Percentiles rank a stretch among this genome's conserved stretches.
Conservation (phyloP, 129 eudicot species). For the Cynara cardunculus region DNA sequence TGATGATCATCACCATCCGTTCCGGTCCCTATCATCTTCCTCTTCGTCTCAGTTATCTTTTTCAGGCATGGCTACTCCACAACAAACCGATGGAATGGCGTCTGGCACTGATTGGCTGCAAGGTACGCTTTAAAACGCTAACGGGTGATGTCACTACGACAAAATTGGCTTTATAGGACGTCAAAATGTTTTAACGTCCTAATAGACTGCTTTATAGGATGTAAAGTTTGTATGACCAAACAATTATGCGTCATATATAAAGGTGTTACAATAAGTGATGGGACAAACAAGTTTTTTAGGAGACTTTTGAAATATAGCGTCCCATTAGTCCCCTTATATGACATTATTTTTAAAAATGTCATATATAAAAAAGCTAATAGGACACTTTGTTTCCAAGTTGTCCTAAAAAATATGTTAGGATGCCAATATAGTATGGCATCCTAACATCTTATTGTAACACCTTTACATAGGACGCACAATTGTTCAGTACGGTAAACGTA, state of each 20-base stretch:
- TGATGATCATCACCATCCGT: conserved; percentile 35
- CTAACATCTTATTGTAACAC: neutral
- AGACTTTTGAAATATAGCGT: neutral
- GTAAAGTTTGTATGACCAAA: no score
- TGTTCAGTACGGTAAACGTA: neutral
- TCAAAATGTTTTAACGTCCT: neutral
- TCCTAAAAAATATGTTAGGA: neutral
- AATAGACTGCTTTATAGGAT: neutral
- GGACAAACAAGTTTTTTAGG: neutral
- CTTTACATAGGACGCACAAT: neutral
- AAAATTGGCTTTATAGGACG: neutral
- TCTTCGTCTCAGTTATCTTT: conserved; percentile 66
- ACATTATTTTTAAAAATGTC: no score
- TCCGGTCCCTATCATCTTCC: conserved; percentile 39
- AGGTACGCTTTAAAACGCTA: conserved; percentile 34
- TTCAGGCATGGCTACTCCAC: conserved; percentile 32
- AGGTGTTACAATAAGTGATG: no score
- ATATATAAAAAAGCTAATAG: neutral
- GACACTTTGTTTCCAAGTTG: neutral
- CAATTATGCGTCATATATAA: no score
- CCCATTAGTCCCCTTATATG: no score
- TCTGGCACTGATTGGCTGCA: conserved; percentile 37
- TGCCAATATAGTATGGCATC: neutral
- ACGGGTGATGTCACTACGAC: neutral
- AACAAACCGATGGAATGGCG: conserved; percentile 14